A percentile compares a stretch with the other conserved stretches of the same genome.
These are phyloP conservation scores for Vitis labrusca DNA, from an alignment of 164 flowering plant species.

Conservation along the genomic window DNA sequence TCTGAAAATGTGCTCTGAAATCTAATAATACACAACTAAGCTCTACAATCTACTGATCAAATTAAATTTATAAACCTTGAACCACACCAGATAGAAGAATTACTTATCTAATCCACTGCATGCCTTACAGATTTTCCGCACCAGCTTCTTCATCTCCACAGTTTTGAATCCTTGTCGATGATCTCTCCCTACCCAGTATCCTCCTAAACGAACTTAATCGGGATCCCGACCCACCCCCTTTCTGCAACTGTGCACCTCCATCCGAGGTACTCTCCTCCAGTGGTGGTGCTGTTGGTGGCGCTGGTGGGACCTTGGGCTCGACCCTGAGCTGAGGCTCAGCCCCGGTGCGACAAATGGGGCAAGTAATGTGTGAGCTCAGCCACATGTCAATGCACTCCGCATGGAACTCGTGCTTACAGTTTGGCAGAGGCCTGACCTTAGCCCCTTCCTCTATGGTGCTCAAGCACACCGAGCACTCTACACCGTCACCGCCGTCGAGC, in stretches of 20 bases:
- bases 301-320: conserved; percentile 6
- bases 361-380: conserved; percentile 38
- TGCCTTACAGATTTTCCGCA: conserved; percentile 5
- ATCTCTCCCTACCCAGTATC: conserved; percentile 21
- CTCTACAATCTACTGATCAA: too few relatives aligned
- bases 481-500: neutral
- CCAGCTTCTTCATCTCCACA: conserved; percentile 7
- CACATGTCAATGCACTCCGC: conserved; percentile 51
- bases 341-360: conserved; percentile 50
- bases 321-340: conserved; percentile 28
- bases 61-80: too few relatives aligned
- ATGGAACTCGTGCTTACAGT: conserved; percentile 55
- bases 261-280: neutral
- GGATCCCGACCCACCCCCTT: conserved; percentile 17
- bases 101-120: conserved; percentile 2
- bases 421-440: conserved; percentile 38
- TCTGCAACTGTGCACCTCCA: conserved; percentile 2
- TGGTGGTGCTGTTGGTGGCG: conserved; percentile 22
- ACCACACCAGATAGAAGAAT: neutral
- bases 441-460: conserved; percentile 30
- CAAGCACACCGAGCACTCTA: conserved; percentile 54
- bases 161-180: conserved; percentile 10
- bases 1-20: too few relatives aligned
- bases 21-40: too few relatives aligned
- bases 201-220: conserved; percentile 24